Evolutionary conservation across 2,329 filamentous ascomycete genomes (phyloP).

Genomic region (Juglanconis juglandina): DNA sequence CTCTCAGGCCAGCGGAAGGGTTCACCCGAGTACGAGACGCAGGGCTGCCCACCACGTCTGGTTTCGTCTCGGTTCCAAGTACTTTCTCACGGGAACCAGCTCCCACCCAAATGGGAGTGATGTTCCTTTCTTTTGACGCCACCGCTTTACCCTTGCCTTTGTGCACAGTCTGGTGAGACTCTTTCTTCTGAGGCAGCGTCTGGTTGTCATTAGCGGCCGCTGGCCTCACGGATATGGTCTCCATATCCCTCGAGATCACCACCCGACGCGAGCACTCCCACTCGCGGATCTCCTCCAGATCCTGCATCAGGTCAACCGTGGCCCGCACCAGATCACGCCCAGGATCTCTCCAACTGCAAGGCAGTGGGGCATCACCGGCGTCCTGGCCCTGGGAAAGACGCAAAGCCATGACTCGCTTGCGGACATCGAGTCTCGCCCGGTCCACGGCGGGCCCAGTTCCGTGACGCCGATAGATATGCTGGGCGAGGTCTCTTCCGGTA

Average conservation of each 20-base stretch:
- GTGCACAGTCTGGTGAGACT: neutral
- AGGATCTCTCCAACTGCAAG: neutral
- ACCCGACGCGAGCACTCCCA: neutral
- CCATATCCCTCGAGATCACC: neutral
- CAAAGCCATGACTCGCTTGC: neutral
- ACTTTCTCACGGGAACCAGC: neutral
- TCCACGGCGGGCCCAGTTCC: neutral
- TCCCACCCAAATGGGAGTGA: neutral
- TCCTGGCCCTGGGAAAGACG: neutral
- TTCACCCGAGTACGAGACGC: neutral
- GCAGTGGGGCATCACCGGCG: neutral
- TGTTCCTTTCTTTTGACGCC: neutral
- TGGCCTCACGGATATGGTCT: neutral
- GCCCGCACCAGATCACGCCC: neutral
- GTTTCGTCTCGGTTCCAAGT: neutral
- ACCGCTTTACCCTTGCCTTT: neutral
- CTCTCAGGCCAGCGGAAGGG: neutral
- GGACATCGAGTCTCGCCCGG: neutral
- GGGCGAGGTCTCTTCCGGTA: neutral
- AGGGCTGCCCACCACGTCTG: neutral
- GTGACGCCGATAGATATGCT: neutral
- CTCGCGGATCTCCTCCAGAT: constrained; percentile 1
- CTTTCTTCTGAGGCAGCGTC: neutral
- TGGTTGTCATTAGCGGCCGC: neutral
- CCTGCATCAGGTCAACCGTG: neutral